Conservation (phyloP, 352 stramenopile genomes). For the Phytophthora capsici region DNA sequence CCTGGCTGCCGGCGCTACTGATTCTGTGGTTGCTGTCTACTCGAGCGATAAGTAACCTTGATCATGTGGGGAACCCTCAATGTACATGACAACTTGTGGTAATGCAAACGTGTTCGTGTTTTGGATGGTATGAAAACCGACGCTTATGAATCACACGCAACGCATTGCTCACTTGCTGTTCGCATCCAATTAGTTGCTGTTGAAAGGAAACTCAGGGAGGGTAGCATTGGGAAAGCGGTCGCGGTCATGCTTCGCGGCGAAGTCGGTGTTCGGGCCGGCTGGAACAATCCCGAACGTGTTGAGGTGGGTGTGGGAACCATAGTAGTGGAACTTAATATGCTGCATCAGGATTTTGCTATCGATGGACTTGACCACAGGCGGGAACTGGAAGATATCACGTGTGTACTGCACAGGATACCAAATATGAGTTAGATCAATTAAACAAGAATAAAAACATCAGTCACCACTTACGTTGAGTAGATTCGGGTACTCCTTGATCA, state of each 20-base stretch:
- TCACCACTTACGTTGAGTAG: conserved; percentile 70
- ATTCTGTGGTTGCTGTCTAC: conserved; percentile 96
- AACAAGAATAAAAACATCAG: background rate
- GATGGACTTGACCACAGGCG: conserved; percentile 84
- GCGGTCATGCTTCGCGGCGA: conserved; percentile 68
- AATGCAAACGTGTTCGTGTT: conserved; percentile 21
- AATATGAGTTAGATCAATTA: conserved; percentile 10
- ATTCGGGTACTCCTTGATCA: conserved; percentile 90
- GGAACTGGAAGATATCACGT: conserved; percentile 94
- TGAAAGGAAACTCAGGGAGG: conserved; percentile 39
- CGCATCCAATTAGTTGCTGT: conserved; percentile 14
- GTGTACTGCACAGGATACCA: conserved; percentile 53
- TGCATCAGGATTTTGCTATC: conserved; percentile 83
- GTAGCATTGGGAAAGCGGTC: conserved; percentile 55
- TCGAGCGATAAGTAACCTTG: conserved; percentile 72
- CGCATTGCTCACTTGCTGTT: background rate
- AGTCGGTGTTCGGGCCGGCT: conserved; percentile 66
- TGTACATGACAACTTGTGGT: background rate
- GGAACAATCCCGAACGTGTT: conserved; percentile 96
- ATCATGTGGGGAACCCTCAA: background rate
- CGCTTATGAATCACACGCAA: conserved; percentile 10
- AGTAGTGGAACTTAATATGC: conserved; percentile 98
- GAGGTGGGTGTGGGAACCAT: conserved; percentile 92
- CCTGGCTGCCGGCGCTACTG: conserved; percentile 94
- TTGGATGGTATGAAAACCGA: conserved; percentile 11